Conservation (phyloP, 2,329 filamentous ascomycete genomes). For the Chaetomium strumarium region DNA sequence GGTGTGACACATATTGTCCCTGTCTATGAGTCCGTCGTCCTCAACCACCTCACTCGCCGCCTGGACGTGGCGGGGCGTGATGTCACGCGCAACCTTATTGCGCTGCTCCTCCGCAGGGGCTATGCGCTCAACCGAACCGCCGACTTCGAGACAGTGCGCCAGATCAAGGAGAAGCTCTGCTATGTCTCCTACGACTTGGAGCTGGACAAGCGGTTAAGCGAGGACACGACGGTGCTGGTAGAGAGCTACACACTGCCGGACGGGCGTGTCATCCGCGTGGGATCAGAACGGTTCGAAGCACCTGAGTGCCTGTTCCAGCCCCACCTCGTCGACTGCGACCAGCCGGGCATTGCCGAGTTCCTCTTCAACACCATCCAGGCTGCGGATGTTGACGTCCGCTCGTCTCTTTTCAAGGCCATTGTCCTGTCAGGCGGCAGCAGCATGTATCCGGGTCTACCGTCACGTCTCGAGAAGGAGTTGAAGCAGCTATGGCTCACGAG, state of each 20-base stretch:
- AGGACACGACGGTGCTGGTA: slow-evolving; percentile 94
- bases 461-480: slow-evolving; percentile 92
- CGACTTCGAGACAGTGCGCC: slow-evolving; percentile 96
- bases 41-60: slow-evolving; percentile 91
- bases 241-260: slow-evolving; percentile 97
- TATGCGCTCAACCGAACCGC: slow-evolving; percentile 97
- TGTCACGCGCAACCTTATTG: slow-evolving; percentile 97
- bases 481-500: slow-evolving; percentile 98
- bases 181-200: slow-evolving; percentile 98
- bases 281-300: slow-evolving; percentile 95
- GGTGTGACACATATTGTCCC: slow-evolving; percentile 98
- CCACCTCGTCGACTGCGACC: slow-evolving; percentile 94
- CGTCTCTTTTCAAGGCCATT: slow-evolving; percentile 93
- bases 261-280: slow-evolving; percentile 90
- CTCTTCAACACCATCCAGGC: slow-evolving; percentile 98
- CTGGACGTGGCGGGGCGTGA: slow-evolving; percentile 95
- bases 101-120: slow-evolving; percentile 83
- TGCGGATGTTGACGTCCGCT: slow-evolving; percentile 90
- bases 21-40: slow-evolving; percentile 94
- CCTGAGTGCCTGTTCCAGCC: slow-evolving; percentile 98
- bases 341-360: slow-evolving; percentile 93
- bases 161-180: slow-evolving; percentile 99
- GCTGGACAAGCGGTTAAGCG: slow-evolving; percentile 89
- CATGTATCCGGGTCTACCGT: slow-evolving; percentile 97
- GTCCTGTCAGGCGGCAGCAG: slow-evolving; percentile 93